Conservation (phyloP, 2,329 filamentous ascomycete genomes). For the Dothiorella sarmentorum region DNA sequence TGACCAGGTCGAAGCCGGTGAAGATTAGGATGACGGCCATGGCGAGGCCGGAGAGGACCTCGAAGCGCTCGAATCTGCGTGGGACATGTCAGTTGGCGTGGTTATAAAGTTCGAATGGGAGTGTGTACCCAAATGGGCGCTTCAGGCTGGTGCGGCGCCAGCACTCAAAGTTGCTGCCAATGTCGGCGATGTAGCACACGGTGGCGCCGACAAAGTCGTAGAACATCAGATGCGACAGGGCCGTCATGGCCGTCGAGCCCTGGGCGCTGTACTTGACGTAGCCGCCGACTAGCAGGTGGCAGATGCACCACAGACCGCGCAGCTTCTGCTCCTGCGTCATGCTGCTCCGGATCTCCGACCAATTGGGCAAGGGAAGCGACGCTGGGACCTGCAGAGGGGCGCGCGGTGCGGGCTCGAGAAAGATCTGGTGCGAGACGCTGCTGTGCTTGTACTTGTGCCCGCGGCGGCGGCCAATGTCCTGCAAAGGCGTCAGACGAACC, state of each 20-base stretch:
- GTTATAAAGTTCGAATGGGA: neutral
- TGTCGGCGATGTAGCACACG: slow-evolving; percentile 87
- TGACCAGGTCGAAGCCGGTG: slow-evolving; percentile 92
- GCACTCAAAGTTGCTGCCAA: slow-evolving; percentile 94
- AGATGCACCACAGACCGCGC: slow-evolving; percentile 83
- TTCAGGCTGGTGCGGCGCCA: slow-evolving; percentile 91
- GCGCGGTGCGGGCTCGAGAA: slow-evolving; percentile 82
- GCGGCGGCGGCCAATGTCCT: slow-evolving; percentile 87
- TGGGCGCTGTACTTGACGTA: slow-evolving; percentile 84
- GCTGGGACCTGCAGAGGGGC: slow-evolving; percentile 86
- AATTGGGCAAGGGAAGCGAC: slow-evolving; percentile 85
- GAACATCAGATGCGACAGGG: slow-evolving; percentile 86
- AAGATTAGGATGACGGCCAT: slow-evolving; percentile 97
- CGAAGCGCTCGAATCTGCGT: slow-evolving; percentile 71
- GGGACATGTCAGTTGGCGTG: neutral
- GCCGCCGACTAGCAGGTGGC: slow-evolving; percentile 77
- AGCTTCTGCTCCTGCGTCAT: slow-evolving; percentile 85
- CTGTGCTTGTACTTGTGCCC: slow-evolving; percentile 98
- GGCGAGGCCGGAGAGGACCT: slow-evolving; percentile 92
- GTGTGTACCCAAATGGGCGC: slow-evolving; percentile 71
- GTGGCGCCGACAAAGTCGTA: slow-evolving; percentile 93
- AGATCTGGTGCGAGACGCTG: slow-evolving; percentile 93
- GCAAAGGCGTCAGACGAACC: too few relatives aligned
- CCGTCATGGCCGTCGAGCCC: slow-evolving; percentile 85
- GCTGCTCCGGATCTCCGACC: slow-evolving; percentile 81